Evolutionary conservation across 2,329 filamentous ascomycete species (phyloP).

Genomic region (Chrysosporium queenslandicum): DNA sequence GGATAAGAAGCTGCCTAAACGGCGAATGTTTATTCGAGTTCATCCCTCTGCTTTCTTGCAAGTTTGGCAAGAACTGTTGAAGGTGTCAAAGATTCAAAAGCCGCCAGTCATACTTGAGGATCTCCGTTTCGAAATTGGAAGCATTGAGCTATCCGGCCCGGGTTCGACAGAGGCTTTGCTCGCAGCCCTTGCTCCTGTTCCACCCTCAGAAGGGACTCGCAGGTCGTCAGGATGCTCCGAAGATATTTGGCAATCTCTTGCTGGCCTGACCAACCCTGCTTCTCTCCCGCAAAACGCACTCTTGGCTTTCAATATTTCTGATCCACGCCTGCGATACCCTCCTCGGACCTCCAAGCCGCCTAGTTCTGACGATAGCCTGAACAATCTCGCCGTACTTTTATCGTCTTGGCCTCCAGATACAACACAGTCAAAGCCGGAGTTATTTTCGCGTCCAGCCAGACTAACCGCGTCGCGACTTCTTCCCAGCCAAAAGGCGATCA

Average conservation of each 20-base stretch:
- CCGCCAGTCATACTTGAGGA: conserved; percentile 55
- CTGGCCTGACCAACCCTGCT: conserved; percentile 54
- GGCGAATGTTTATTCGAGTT: conserved; percentile 58
- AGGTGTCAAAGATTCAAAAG: conserved; percentile 50
- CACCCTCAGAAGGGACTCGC: conserved; percentile 23
- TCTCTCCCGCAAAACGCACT: conserved; percentile 60
- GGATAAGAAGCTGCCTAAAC: conserved; percentile 32
- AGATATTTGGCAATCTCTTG: conserved; percentile 34
- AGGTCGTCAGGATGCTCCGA: conserved; percentile 26
- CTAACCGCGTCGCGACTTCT: conserved; percentile 56
- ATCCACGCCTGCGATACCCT: conserved; percentile 72
- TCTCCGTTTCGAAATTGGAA: conserved; percentile 61
- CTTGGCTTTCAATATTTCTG: conserved; percentile 61
- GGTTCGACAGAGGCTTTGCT: conserved; percentile 69
- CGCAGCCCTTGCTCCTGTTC: conserved; percentile 51
- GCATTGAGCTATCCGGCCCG: conserved; percentile 60
- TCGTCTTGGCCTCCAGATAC: conserved; percentile 58
- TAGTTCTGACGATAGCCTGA: conserved; percentile 27
- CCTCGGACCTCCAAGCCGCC: conserved; percentile 47
- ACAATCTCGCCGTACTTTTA: conserved; percentile 49
- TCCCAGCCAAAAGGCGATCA: conserved; percentile 67
- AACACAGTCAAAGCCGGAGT: conserved; percentile 34
- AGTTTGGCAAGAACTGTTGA: conserved; percentile 52
- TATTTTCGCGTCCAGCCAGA: conserved; percentile 62
- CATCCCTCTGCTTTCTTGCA: conserved; percentile 69